Evolutionary conservation across 116 monocot genomes (phyloP).

Genomic region (Posidonia oceanica): DNA sequence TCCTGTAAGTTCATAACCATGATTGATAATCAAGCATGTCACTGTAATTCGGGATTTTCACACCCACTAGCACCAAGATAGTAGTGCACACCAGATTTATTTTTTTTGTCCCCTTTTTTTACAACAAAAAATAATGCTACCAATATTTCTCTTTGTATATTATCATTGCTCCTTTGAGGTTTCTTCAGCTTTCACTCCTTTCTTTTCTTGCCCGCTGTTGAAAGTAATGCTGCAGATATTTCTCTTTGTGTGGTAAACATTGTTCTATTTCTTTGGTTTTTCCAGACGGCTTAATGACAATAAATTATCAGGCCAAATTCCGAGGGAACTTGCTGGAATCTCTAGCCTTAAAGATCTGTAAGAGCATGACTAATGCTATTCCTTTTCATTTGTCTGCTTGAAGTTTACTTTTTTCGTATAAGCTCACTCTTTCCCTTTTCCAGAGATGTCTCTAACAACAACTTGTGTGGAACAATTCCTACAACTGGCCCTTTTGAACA

Average conservation of each 20-base stretch:
- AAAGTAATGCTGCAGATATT: background rate
- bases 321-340: constrained; percentile 64
- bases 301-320: constrained; percentile 62
- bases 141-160: too few relatives aligned
- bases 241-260: background rate
- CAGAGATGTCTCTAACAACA: constrained; percentile 23
- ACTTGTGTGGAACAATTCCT: constrained; percentile 96
- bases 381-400: too few relatives aligned
- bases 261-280: background rate
- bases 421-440: too few relatives aligned
- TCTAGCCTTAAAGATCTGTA: constrained; percentile 87
- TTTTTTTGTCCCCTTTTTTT: too few relatives aligned
- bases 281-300: constrained; percentile 79
- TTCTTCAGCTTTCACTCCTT: too few relatives aligned
- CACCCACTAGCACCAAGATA: background rate
- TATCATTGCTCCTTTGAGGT: too few relatives aligned
- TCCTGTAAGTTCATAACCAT: constrained; percentile 53
- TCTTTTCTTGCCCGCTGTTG: background rate
- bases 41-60: background rate
- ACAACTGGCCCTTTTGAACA: constrained; percentile 82
- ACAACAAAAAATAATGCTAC: too few relatives aligned
- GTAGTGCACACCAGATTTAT: too few relatives aligned
- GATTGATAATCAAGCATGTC: background rate
- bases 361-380: constrained; percentile 14
- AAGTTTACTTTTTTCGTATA: too few relatives aligned